Percentiles rank a stretch among this genome's conserved stretches.
Evolutionary conservation across 192 early-diverging fungal genomes (phyloP).

Genomic region (Helicostylum pulchrum): DNA sequence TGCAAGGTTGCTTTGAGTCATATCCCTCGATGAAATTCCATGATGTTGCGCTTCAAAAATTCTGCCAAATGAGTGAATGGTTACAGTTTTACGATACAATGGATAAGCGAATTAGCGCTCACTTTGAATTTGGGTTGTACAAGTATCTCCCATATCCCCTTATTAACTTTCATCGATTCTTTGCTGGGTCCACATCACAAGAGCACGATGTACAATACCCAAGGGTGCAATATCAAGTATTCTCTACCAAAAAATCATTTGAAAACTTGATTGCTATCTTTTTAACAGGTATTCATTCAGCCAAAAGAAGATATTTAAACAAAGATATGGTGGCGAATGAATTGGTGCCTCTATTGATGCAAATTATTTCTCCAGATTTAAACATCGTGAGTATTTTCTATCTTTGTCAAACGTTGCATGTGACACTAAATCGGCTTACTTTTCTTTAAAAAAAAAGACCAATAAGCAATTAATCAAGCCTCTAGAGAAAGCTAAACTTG

Average conservation of each 20-base stretch:
- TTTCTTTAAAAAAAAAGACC: conserved; percentile 39
- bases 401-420: conserved; percentile 23
- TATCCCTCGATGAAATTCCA: conserved; percentile 79
- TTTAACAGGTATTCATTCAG: conserved; percentile 43
- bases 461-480: conserved; percentile 62
- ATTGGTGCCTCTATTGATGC: conserved; percentile 63
- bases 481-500: conserved; percentile 52
- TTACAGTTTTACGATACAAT: conserved; percentile 78
- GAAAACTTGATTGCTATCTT: conserved; percentile 53
- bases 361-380: conserved; percentile 78
- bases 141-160: conserved; percentile 71
- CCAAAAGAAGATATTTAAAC: conserved; percentile 48
- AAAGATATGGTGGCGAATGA: conserved; percentile 45
- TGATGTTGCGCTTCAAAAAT: conserved; percentile 65
- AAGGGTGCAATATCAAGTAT: conserved; percentile 67
- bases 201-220: conserved; percentile 68
- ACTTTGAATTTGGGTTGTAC: conserved; percentile 55
- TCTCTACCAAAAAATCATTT: conserved; percentile 47
- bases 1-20: conserved; percentile 91
- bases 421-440: conserved; percentile 29
- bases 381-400: conserved; percentile 51
- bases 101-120: conserved; percentile 42
- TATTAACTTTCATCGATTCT: conserved; percentile 75
- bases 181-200: conserved; percentile 62
- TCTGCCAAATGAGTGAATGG: conserved; percentile 72